Percentiles rank a stretch among this genome's conserved stretches.
phyloP scores from a whole-genome alignment of 495 filamentous ascomycete species.

The Penicillium tannophilum region DNA sequence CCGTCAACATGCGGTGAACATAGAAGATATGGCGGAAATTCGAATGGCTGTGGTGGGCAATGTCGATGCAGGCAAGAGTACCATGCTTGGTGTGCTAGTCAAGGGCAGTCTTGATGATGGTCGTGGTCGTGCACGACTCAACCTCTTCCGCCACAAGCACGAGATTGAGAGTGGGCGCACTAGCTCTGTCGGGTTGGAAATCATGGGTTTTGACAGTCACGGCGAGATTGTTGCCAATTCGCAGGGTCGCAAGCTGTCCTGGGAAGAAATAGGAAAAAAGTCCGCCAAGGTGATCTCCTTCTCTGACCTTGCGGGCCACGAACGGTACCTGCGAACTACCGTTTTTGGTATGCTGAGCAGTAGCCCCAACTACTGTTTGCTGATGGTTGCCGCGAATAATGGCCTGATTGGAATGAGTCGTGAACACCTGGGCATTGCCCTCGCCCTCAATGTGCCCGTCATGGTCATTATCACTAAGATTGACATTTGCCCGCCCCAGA shows the following conservation, averaged over 20 bases:
- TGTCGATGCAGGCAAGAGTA: conserved; percentile 96
- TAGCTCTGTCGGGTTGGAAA: conserved; percentile 97
- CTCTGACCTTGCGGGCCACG: conserved; percentile 93
- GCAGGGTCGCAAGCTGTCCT: conserved; percentile 85
- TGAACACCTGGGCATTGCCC: conserved; percentile 93
- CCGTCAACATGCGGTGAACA: conserved; percentile 67
- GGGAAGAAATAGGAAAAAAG: conserved; percentile 97
- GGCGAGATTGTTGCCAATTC: conserved; percentile 84
- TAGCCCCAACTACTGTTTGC: conserved; percentile 94
- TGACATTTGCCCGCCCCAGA: conserved; percentile 96
- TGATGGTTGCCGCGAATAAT: conserved; percentile 99
- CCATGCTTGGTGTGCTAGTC: conserved; percentile 93
- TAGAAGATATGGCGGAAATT: conserved; percentile 93
- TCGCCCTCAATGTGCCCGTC: conserved; percentile 94
- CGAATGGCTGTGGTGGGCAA: conserved; percentile 96
- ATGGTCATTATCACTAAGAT: conserved; percentile 99
- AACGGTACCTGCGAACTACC: conserved; percentile 92
- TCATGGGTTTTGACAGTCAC: conserved; percentile 93
- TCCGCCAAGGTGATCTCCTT: conserved; percentile 96
- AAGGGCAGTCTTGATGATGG: conserved; percentile 96
- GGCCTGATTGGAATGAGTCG: conserved; percentile 97
- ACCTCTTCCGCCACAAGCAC: conserved; percentile 97
- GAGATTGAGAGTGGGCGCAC: conserved; percentile 95
- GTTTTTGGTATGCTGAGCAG: conserved; percentile 94
- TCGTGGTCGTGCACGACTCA: conserved; percentile 89